Base-by-base conservation (phyloP, 1,284 basidiomycete species). In the Ceratobasidium sp. region DNA sequence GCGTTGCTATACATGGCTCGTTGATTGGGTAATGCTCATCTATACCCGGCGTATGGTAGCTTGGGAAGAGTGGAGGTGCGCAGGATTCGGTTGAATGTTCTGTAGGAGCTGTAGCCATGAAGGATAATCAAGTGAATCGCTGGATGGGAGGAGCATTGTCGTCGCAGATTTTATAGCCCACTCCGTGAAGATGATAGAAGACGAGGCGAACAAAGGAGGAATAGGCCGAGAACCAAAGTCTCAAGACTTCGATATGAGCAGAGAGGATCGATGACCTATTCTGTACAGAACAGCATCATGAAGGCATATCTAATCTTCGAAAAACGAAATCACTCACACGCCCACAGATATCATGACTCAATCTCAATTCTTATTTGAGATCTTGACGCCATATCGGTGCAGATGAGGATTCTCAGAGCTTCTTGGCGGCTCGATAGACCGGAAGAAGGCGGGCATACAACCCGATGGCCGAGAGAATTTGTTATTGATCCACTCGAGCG, bases 11-110 rank as follows among this genome's bases (percentile, higher is more conserved):
- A 9, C 85, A 82, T 9, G 92, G 91, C 20, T 90, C 88, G 82
- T 92, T 93, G 79, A 90, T 84, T 0, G 93, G 91, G 81, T 89
- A 90, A 84, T 86, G 92, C 79, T 90, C 88, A 51, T 88, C 84
- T 10, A 53, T 60, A 23, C 70, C 58, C 18, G 49, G 72, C 0
- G 60, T 42, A 23, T 33, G 28, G n/a, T 12, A 23, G 20, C 51
- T 75, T 60, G 44, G 61, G 18, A 28, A n/a, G 12, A 64, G 18
- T 53, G 44, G 72, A 28, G 60, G 15, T 9, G 33, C 60, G 18
- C 12, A 12, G 2, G 60, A 61, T 33, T 20, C 40, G 10, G 33
- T 28, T 1, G 33, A 12, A 15, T 40, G 60, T 18, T 61, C 60
- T 61, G 33, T 61, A 28, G 60, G 60, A 39, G 60, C 40, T 33